Evolutionary conservation across 345 rosid genomes (phyloP), one percentile per base, ranked within the genome.

Genomic region (Mercurialis annua): DNA sequence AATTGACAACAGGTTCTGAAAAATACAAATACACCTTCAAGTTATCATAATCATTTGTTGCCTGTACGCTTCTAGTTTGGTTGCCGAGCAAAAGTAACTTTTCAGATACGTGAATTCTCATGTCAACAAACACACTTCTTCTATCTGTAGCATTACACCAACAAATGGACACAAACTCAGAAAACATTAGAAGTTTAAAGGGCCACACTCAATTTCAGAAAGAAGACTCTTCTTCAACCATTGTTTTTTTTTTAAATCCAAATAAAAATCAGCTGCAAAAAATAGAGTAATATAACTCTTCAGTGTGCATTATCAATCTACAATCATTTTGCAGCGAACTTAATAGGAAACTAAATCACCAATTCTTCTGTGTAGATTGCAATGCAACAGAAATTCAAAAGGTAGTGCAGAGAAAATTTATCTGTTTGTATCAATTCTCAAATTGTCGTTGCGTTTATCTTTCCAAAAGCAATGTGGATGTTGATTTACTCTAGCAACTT

Each of bases 1-100:
- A 82, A 70, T 90, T 93, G 43, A 84, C 75, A 73, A 93, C 65
- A n/a, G 96, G 88, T 71, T 76, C 70, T 4, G 98, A 87, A 77
- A 93, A 93, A 81, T 90, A 88, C 73, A 93, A 70, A 68, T 77
- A 89, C 74, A 86, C 78, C 80, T 86, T 89, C 40, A 93, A 71
- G 63, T 88, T 80, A 58, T 78, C 64, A 54, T 77, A 33, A 43
- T 81, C 68, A 73, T 86, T 90, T 51, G 97, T 93, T 80, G 97
- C 96, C 80, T 82, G 90, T 61, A 90, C 96, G 0, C 81, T 84
- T 76, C 98, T 87, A 11, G 78, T 81, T 77, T 81, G 78, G 62
- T 73, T 68, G 52, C 83, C 70, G 67, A 93, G 85, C 73, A 81
- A 77, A 73, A 93, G 87, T 66, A 80, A 65, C 80, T 81, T 82